Evolutionary conservation across 177 flowering plant species (phyloP).

Genomic region (Tripterygium wilfordii): DNA sequence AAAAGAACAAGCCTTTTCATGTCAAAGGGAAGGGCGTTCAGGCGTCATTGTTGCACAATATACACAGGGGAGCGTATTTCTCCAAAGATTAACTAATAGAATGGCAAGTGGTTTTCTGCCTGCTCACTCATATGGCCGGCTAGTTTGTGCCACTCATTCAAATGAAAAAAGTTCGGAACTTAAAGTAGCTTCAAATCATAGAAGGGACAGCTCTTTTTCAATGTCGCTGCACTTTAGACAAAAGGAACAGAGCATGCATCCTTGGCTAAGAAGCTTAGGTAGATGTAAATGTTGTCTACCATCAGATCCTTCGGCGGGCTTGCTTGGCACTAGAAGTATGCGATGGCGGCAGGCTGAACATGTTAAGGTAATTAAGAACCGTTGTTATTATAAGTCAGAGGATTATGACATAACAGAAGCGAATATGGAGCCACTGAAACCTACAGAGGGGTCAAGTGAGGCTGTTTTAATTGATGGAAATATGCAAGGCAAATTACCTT

Average conservation of each 20-base stretch:
- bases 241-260: conserved; percentile 9
- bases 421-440: conserved; percentile 31
- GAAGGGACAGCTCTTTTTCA: conserved; percentile 15
- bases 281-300: conserved; percentile 29
- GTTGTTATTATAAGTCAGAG: conserved; percentile 64
- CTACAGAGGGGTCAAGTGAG: conserved; percentile 52
- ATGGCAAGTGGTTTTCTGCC: conserved; percentile 15
- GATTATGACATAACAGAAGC: conserved; percentile 61
- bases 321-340: conserved; percentile 21
- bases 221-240: conserved; percentile 17
- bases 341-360: conserved; percentile 19
- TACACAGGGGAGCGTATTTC: conserved; percentile 22
- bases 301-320: conserved; percentile 18
- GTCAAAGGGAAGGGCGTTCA: conserved; percentile 21
- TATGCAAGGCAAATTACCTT: conserved; percentile 31
- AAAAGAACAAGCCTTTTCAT: conserved; percentile 24
- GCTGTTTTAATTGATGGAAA: conserved; percentile 35
- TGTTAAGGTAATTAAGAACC: conserved; percentile 29
- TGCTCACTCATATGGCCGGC: conserved; percentile 19
- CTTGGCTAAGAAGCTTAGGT: conserved; percentile 22
- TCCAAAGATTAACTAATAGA: conserved; percentile 15
- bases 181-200: conserved; percentile 12
- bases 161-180: conserved; percentile 17
- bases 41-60: conserved; percentile 16
- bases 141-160: conserved; percentile 13